Evolutionary conservation across 768 basidiomycete species (phyloP), one percentile per base, ranked within the genome.

Genomic region (Hericium coralloides): DNA sequence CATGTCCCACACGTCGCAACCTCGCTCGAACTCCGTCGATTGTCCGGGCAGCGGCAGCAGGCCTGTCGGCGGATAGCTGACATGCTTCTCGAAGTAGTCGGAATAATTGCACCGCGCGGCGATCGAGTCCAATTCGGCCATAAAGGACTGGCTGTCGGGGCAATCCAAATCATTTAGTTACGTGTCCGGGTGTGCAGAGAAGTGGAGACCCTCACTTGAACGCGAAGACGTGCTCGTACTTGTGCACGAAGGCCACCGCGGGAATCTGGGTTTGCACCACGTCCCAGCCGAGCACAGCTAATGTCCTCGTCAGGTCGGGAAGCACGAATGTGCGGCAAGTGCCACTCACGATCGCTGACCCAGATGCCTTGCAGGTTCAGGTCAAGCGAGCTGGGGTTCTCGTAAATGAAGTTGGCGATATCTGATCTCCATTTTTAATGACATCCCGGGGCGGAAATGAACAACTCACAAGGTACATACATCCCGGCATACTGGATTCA

Each of bases 361-460:
- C 86, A 89, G 45, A 85, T 80, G 3, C 87, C 88, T 63, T 82
- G 81, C 23, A 89, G 73, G 31, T 76, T 70, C 18, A 90, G 73
- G 45, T 81, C 77, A 9, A 89, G 68, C 0, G 68, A 65, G 22
- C 51, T 55, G 36, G 83, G 79, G 48, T 88, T 72, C 37, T 78
- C 76, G 62, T 83, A 87, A 49, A 91, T 86, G 64, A 76, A 85
- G 69, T 89, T 82, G 1, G 89, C 87, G 56, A 87, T 84, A 64
- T 89, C 87, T 89, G 37, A 0, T 9, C 38, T 7, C 14, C 49
- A 15, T 10, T 14, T 12, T 49, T 17, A 41, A 7, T 3, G 3
- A 15, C 10, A 18, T 18, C 6, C n/a, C 3, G 1, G 23, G 9
- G 14, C 39, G 6, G 0, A 72, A 20, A 74, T 71, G 59, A 47